These are phyloP conservation scores for Jatropha multifida DNA, from an alignment of 441 rosid species.

Conservation along the genomic window DNA sequence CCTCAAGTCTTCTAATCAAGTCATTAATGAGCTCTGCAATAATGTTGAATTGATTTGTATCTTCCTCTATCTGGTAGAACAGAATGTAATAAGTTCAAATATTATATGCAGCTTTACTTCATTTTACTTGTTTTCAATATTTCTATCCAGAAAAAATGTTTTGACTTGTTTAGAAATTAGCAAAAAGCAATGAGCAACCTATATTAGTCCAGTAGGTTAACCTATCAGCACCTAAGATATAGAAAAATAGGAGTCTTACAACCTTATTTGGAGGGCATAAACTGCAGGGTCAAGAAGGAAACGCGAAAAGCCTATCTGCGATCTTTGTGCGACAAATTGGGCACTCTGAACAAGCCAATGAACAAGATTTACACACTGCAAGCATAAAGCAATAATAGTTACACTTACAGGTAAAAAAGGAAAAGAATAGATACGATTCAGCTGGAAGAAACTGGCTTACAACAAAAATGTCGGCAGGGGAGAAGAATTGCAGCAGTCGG, in stretches of 20 bases:
- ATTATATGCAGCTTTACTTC: background rate
- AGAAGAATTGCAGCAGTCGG: slow-evolving; percentile 96
- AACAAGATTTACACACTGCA: slow-evolving; percentile 98
- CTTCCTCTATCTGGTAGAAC: too few relatives aligned
- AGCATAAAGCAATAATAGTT: slow-evolving; percentile 9
- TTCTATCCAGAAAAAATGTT: background rate
- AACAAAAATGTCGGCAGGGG: slow-evolving; percentile 97
- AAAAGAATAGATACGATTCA: background rate
- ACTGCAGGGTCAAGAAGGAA: slow-evolving; percentile 59
- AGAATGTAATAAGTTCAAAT: background rate
- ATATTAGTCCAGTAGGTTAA: background rate
- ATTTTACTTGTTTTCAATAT: background rate
- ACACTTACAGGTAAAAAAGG: slow-evolving; percentile 1
- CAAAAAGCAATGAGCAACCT: background rate
- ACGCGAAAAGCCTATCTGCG: slow-evolving; percentile 87
- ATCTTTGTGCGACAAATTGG: slow-evolving; percentile 98
- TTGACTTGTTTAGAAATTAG: background rate
- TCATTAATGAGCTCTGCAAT: too few relatives aligned
- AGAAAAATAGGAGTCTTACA: background rate
- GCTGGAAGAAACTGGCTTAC: slow-evolving; percentile 46
- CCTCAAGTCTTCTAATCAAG: too few relatives aligned
- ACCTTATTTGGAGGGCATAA: slow-evolving; percentile 47
- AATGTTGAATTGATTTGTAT: too few relatives aligned
- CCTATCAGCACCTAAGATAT: background rate
- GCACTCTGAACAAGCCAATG: slow-evolving; percentile 96